Evolutionary conservation across 768 basidiomycete genomes (phyloP), one percentile per base, ranked within the genome.

Genomic region (Pleurotus citrinopileatus): DNA sequence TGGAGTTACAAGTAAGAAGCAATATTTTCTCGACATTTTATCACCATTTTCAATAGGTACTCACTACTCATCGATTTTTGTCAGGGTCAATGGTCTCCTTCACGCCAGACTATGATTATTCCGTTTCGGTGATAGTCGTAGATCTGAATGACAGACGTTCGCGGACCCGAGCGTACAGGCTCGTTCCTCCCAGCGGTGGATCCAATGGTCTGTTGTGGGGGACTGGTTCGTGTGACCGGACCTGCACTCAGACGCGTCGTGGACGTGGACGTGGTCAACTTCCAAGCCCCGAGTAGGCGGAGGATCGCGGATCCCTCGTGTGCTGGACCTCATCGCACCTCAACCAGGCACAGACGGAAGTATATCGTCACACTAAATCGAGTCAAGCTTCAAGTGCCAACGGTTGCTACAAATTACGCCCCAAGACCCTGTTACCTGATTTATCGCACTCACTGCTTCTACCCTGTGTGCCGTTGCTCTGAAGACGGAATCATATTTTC

Each of bases 341-440:
- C n/a, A n/a, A n/a, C n/a, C 34, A 46, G 42, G 42, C 53, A 44
- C 44, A 37, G 13, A 19, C 53, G 34, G 42, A 54, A 37, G 34
- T 19, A 43, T 22, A 42, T 37, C 23, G 44, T 19, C 17, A 12
- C 15, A 27, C 20, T 32, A 32, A 6, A 32, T 26, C 28, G 26
- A n/a, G n/a, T 48, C 27, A 26, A 51, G 48, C n/a, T n/a, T 28
- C 34, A 46, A 42, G 27, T 23, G 28, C 53, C 26, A 42, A 10
- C 53, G 25, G 52, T 42, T 37, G 53, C 52, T 45, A 43, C 50
- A 42, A 25, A 36, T 34, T 54, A 51, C 53, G 28, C 2, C 20
- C 50, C 26, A 38, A 51, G 34, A 58, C 42, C 22, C 45, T 58
- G 7, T 15, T 55, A 20, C 23, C 38, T n/a, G 17, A 34, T 34